Evolutionary conservation across 352 stramenopile species (phyloP).

Genomic region (Phytophthora chlamydospora): DNA sequence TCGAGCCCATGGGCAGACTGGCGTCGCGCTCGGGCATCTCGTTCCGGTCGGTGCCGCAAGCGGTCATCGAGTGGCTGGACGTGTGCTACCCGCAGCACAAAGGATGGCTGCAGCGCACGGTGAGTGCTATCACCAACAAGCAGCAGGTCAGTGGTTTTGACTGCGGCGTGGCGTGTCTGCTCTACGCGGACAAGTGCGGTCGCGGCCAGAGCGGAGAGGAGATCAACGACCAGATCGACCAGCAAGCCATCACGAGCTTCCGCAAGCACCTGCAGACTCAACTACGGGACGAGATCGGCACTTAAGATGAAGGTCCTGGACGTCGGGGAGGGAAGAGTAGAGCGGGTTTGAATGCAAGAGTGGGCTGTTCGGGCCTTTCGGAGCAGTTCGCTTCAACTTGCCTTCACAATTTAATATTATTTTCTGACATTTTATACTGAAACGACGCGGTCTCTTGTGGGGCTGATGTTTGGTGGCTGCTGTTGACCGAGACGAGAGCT

Average conservation of each 20-base stretch:
- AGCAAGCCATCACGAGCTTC: conserved; percentile 77
- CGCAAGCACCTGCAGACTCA: conserved; percentile 55
- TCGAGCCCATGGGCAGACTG: conserved; percentile 87
- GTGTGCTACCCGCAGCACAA: conserved; percentile 69
- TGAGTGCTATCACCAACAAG: conserved; percentile 80
- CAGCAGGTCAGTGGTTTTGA: conserved; percentile 92
- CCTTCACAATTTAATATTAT: conserved; percentile 21
- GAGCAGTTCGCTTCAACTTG: conserved; percentile 8
- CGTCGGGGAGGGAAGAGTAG: not conserved
- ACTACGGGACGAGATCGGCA: conserved; percentile 24
- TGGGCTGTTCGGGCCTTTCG: not conserved
- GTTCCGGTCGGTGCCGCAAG: conserved; percentile 77
- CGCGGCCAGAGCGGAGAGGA: conserved; percentile 60
- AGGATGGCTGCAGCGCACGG: conserved; percentile 58
- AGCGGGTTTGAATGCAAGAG: not conserved
- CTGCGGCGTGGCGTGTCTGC: conserved; percentile 86
- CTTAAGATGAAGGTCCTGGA: conserved; percentile 5
- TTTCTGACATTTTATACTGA: conserved; percentile 29
- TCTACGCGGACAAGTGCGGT: conserved; percentile 89
- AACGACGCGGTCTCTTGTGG: conserved; percentile 29
- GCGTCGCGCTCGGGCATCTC: conserved; percentile 65
- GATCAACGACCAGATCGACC: conserved; percentile 69
- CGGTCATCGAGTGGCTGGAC: conserved; percentile 87
- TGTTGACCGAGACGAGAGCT: too few species aligned
- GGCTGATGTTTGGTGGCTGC: too few species aligned